Evolutionary conservation across 2,329 filamentous ascomycete species (phyloP).

Genomic region (Tolypocladium ovalisporum): DNA sequence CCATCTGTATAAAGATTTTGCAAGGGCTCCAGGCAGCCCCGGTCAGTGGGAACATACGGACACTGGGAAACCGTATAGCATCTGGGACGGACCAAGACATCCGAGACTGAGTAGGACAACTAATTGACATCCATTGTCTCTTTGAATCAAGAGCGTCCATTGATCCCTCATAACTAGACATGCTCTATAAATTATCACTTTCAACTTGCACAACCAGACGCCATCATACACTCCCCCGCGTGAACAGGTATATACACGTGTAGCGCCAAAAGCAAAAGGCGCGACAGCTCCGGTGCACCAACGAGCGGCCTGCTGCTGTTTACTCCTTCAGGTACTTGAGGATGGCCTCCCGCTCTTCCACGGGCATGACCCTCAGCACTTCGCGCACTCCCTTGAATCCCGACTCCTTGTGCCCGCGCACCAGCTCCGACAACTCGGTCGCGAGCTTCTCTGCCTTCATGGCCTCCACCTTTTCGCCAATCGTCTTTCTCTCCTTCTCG

Average conservation of each 20-base stretch:
- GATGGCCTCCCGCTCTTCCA: conserved; percentile 77
- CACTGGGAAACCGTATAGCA: not conserved
- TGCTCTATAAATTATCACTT: not conserved
- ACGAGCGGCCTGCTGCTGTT: not conserved
- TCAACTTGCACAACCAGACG: not conserved
- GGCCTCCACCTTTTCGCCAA: conserved; percentile 74
- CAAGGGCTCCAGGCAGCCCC: not conserved
- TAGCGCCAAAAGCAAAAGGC: not conserved
- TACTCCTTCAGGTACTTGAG: conserved; percentile 47
- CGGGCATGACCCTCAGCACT: conserved; percentile 75
- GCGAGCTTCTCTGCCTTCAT: conserved; percentile 64
- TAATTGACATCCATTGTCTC: too few relatives aligned
- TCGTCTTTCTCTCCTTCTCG: conserved; percentile 78
- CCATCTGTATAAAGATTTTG: not conserved
- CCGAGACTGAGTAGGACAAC: too few relatives aligned
- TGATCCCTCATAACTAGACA: not conserved
- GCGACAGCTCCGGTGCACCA: not conserved
- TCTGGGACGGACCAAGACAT: too few relatives aligned
- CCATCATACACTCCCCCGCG: not conserved
- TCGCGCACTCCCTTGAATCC: conserved; percentile 79
- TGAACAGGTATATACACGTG: not conserved
- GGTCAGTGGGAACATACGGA: not conserved
- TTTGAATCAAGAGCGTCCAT: not conserved
- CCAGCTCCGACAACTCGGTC: conserved; percentile 31
- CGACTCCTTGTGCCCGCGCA: conserved; percentile 46